Percentiles rank a stretch among this genome's conserved stretches.
Evolutionary conservation across 345 rosid genomes (phyloP).

Genomic region (Odontarrhena argentea): DNA sequence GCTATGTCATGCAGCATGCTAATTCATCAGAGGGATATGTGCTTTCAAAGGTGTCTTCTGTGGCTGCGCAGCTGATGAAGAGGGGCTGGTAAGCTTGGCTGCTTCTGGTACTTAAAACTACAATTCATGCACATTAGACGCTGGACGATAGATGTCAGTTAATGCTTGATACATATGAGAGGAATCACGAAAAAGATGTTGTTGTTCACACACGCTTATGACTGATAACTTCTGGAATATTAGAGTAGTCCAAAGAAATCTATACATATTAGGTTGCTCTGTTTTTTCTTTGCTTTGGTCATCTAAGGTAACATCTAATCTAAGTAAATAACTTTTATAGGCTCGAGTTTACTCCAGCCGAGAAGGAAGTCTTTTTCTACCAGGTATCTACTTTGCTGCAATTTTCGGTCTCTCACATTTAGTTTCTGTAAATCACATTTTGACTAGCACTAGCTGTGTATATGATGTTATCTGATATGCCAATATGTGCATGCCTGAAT

Average conservation of each 20-base stretch:
- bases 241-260: conserved; percentile 14
- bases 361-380: conserved; percentile 78
- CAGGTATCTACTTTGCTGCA: conserved; percentile 54
- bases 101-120: conserved; percentile 12
- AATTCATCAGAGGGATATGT: conserved; percentile 84
- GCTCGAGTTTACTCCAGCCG: conserved; percentile 82
- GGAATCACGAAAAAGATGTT: conserved; percentile 3
- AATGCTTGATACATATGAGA: conserved; percentile 20
- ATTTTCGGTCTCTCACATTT: background rate
- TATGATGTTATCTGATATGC: conserved; percentile 1
- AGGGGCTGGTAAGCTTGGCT: conserved; percentile 85
- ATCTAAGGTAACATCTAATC: conserved; percentile 22
- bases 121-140: conserved; percentile 12
- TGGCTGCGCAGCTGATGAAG: conserved; percentile 94
- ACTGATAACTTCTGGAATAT: conserved; percentile 18
- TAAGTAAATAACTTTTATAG: conserved; percentile 47
- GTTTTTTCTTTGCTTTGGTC: conserved; percentile 21
- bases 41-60: conserved; percentile 87
- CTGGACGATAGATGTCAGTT: conserved; percentile 25
- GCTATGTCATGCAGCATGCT: conserved; percentile 81
- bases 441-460: conserved; percentile 22
- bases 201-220: conserved; percentile 23
- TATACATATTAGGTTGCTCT: conserved; percentile 3
- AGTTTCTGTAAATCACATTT: conserved; percentile 18
- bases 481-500: conserved; percentile 9